These are phyloP conservation scores for Berkeleyomyces rouxiae DNA, from an alignment of 2,329 filamentous ascomycete species.

Conservation along the genomic window DNA sequence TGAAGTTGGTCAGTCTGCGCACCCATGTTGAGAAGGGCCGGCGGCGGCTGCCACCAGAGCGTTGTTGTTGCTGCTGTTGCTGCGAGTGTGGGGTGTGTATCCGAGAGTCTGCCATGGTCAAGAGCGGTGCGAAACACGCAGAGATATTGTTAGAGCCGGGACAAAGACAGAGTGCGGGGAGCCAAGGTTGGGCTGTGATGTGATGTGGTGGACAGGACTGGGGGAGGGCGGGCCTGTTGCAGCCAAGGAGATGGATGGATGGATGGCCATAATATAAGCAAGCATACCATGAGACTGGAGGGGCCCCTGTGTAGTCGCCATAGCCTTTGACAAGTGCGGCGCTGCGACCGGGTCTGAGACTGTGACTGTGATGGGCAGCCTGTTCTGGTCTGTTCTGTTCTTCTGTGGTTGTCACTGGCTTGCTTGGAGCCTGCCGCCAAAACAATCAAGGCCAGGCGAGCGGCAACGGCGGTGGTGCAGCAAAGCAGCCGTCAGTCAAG, in stretches of 20 bases:
- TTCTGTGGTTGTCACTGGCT: background rate
- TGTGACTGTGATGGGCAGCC: background rate
- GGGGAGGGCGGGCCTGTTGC: background rate
- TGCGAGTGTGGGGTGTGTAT: background rate
- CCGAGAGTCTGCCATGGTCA: conserved; percentile 2
- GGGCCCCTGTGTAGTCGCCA: conserved; percentile 16
- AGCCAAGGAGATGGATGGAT: no score
- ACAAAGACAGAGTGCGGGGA: background rate
- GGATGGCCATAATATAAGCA: background rate
- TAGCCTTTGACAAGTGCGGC: conserved; percentile 8
- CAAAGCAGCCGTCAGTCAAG: background rate
- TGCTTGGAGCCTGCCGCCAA: no score
- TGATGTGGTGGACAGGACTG: background rate
- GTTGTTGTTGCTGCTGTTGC: conserved; percentile 6
- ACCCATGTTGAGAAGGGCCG: conserved; percentile 87
- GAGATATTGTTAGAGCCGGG: background rate
- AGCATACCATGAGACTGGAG: conserved; percentile 16
- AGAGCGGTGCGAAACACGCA: background rate
- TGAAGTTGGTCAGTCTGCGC: conserved; percentile 81
- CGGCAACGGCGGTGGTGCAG: no score
- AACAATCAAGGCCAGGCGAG: no score
- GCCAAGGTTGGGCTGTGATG: background rate
- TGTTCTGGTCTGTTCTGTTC: background rate
- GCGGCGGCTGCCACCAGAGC: conserved; percentile 34
- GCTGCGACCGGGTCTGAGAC: background rate